Conservation (phyloP, 139 green algal genomes). For the Picochlorum sp. region DNA sequence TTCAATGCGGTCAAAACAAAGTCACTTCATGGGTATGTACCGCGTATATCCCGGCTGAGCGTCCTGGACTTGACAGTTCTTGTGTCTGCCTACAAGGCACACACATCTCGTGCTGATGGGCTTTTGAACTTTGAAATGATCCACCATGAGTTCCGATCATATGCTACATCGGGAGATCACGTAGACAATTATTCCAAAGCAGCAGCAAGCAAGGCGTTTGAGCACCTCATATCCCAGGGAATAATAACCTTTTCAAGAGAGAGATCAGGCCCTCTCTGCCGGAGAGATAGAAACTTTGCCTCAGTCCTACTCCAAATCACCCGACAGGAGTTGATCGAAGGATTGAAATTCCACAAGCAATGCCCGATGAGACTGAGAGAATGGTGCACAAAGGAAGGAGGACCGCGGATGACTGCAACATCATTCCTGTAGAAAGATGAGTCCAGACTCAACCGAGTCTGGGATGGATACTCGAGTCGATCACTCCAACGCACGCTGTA, state of each 20-base stretch:
- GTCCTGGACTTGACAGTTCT: slow-evolving; percentile 58
- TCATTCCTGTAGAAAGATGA: slow-evolving; percentile 1
- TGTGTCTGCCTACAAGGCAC: slow-evolving; percentile 40
- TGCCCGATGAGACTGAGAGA: slow-evolving; percentile 22
- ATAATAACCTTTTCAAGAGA: slow-evolving; percentile 29
- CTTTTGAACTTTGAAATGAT: slow-evolving; percentile 51
- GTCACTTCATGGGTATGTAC: not conserved
- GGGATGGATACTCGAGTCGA: not conserved
- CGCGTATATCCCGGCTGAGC: slow-evolving; percentile 20
- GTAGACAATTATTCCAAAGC: slow-evolving; percentile 26
- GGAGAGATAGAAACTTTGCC: slow-evolving; percentile 3
- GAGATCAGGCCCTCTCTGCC: slow-evolving; percentile 12
- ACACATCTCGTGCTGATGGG: slow-evolving; percentile 6
- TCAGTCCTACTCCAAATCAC: slow-evolving; percentile 13
- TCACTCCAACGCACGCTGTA: too few species aligned
- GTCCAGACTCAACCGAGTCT: not conserved
- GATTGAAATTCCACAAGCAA: slow-evolving; percentile 18
- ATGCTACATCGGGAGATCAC: slow-evolving; percentile 12
- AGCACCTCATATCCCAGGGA: slow-evolving; percentile 29
- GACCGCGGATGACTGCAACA: slow-evolving; percentile 17
- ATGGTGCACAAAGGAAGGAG: slow-evolving; percentile 31
- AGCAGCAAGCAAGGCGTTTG: slow-evolving; percentile 40
- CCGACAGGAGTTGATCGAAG: slow-evolving; percentile 27
- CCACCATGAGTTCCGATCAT: slow-evolving; percentile 13
- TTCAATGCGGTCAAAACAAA: not conserved